Base-by-base conservation (phyloP, 805 yeast species). In the Starmerella apicola region DNA sequence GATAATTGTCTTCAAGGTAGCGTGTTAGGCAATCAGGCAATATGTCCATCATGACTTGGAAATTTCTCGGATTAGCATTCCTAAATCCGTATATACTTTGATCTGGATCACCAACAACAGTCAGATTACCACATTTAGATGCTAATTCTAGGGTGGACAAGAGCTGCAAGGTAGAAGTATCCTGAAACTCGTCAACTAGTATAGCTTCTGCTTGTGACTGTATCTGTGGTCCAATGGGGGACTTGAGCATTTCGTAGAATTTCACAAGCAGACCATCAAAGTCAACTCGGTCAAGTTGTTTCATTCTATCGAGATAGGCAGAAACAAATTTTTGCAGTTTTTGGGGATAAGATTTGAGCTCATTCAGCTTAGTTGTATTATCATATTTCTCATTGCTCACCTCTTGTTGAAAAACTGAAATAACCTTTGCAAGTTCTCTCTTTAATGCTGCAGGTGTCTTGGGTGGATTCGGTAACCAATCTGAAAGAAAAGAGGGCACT, bases 101-200 rank as follows among this genome's bases (percentile, higher is more conserved):
- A 58, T 91, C 95, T 0, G 95, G 95, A 55, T 88, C 98, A 1
- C 98, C 98, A 2, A 88, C 96, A 1, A 85, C 77, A 0, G 96
- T 82, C 7, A 88, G 69, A 27, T 64, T 66, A 16, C 54, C 38
- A 27, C 48, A 37, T 18, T 48, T 27, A 6, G 37, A 13, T 0
- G 77, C 66, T 24, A 80, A 59, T 4, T 64, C 61, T 45, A 68
- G 69, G 65, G 83, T 70, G 34, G 91, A 62, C 39, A 74, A 72
- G 47, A 84, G 65, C 55, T 88, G 97, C 15, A 84, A 66, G 26
- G 65, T 65, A 51, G 81, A 83, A 0, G 96, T 85, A 52, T 91
- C 98, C 61, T 88, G 97, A 52, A 85, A 88, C 59, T 88, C 98
- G 60, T 88, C 98, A 5, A 91, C 83, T 16, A 88, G 63, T 0